phyloP scores from a whole-genome alignment of 1,284 basidiomycete species.

The Cerrena zonata region DNA sequence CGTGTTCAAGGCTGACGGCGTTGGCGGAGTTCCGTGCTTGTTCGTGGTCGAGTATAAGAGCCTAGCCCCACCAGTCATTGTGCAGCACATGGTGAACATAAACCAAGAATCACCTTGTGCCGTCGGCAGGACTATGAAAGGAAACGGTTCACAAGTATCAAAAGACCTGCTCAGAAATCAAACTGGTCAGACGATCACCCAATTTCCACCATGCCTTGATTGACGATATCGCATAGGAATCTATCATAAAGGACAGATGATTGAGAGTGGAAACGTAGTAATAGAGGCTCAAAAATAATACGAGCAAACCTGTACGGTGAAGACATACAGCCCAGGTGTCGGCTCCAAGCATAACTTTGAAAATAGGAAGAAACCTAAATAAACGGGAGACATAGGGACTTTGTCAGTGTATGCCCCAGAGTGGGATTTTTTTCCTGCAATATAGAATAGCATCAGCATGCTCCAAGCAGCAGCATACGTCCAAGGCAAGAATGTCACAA shows the following conservation, averaged over 20 bases:
- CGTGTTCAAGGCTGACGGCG: no score
- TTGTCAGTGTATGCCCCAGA: neutral
- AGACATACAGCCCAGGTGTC: neutral
- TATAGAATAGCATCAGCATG: constrained; percentile 12
- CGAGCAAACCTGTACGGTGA: neutral
- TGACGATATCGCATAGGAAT: neutral
- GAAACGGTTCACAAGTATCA: neutral
- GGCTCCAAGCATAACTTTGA: constrained; percentile 8
- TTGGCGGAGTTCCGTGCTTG: neutral
- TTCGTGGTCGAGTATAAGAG: neutral
- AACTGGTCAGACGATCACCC: neutral
- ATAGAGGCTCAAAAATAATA: neutral
- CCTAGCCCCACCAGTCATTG: neutral
- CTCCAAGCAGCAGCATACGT: constrained; percentile 8
- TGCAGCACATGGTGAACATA: neutral
- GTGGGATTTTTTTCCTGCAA: constrained; percentile 9
- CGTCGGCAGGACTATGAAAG: neutral
- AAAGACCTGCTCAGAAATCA: constrained; percentile 2
- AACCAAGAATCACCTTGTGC: neutral
- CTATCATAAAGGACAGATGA: neutral
- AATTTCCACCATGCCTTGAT: neutral
- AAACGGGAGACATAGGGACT: constrained; percentile 11
- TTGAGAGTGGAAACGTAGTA: neutral
- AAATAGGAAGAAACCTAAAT: constrained; percentile 9
- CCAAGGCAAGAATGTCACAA: neutral